These are phyloP conservation scores for Escovopsis sp. DNA, from an alignment of 2,329 filamentous ascomycete species.

Conservation along the genomic window DNA sequence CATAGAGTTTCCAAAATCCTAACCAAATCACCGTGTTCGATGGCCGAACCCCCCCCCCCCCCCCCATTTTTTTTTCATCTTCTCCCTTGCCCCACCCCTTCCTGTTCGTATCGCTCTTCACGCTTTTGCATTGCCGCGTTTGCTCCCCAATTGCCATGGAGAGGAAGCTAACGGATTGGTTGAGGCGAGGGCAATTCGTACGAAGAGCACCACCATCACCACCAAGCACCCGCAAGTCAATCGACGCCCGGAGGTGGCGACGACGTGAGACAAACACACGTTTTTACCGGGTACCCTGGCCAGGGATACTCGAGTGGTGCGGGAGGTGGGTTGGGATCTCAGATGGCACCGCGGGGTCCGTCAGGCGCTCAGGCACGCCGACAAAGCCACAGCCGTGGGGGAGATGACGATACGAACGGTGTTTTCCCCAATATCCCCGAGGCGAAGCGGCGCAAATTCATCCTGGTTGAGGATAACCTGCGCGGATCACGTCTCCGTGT, in stretches of 20 bases:
- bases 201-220: slow-evolving; percentile 53
- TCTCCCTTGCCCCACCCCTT: not conserved
- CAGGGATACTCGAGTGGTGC: slow-evolving; percentile 40
- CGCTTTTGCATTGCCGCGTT: slow-evolving; percentile 2
- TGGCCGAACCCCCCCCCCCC: too few species aligned
- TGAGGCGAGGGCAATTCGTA: slow-evolving; percentile 47
- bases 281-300: slow-evolving; percentile 54
- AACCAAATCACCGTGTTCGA: too few species aligned
- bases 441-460: slow-evolving; percentile 88
- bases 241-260: slow-evolving; percentile 34
- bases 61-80: too few species aligned
- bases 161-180: slow-evolving; percentile 18
- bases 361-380: slow-evolving; percentile 22
- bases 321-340: slow-evolving; percentile 47
- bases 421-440: slow-evolving; percentile 83
- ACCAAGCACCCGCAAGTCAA: slow-evolving; percentile 42
- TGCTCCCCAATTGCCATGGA: slow-evolving; percentile 7
- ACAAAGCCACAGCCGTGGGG: slow-evolving; percentile 27
- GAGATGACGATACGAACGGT: slow-evolving; percentile 48
- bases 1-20: too few species aligned
- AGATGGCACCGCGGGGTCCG: slow-evolving; percentile 31
- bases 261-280: slow-evolving; percentile 59
- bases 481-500: slow-evolving; percentile 72
- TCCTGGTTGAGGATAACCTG: slow-evolving; percentile 81
- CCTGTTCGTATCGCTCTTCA: not conserved